These are phyloP conservation scores for Zygoascus tannicola DNA, from an alignment of 805 yeast genomes.

Conservation along the genomic window DNA sequence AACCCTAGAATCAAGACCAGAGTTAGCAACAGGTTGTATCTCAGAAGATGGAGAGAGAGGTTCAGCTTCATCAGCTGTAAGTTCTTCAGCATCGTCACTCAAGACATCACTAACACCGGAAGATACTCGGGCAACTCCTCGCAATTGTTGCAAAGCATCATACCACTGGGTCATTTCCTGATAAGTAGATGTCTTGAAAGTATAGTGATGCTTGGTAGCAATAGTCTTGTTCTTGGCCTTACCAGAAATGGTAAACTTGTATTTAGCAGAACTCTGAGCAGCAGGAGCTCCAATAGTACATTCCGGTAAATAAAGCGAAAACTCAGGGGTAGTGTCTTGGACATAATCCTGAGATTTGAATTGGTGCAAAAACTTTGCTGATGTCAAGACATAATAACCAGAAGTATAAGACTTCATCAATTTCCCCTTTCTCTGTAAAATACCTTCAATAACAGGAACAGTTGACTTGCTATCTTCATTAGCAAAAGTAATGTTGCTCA, in stretches of 20 bases:
- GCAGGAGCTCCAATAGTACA: conserved; percentile 32
- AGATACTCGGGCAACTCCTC: conserved; percentile 13
- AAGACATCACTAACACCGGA: conserved; percentile 6
- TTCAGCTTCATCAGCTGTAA: conserved; percentile 11
- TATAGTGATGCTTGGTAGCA: conserved; percentile 28
- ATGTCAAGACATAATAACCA: conserved; percentile 39
- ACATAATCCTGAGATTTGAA: conserved; percentile 36
- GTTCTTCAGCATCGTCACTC: background rate
- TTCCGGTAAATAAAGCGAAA: conserved; percentile 41
- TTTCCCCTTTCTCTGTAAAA: conserved; percentile 38
- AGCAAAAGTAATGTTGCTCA: conserved; percentile 31
- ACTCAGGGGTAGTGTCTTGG: conserved; percentile 38
- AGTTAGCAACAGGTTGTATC: background rate
- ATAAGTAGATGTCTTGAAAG: conserved; percentile 36
- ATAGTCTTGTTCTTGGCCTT: conserved; percentile 32
- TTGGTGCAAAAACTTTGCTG: conserved; percentile 37
- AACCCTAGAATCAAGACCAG: too few relatives aligned
- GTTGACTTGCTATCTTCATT: conserved; percentile 35
- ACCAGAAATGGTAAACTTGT: conserved; percentile 36
- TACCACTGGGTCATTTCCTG: conserved; percentile 42
- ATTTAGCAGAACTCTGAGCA: conserved; percentile 28
- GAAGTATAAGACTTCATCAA: conserved; percentile 35
- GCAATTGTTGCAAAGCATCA: conserved; percentile 26
- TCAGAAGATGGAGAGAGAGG: conserved; percentile 5
- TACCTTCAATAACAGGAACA: conserved; percentile 40